Conservation (phyloP, 768 basidiomycete genomes). For the Serpula lacrymans region DNA sequence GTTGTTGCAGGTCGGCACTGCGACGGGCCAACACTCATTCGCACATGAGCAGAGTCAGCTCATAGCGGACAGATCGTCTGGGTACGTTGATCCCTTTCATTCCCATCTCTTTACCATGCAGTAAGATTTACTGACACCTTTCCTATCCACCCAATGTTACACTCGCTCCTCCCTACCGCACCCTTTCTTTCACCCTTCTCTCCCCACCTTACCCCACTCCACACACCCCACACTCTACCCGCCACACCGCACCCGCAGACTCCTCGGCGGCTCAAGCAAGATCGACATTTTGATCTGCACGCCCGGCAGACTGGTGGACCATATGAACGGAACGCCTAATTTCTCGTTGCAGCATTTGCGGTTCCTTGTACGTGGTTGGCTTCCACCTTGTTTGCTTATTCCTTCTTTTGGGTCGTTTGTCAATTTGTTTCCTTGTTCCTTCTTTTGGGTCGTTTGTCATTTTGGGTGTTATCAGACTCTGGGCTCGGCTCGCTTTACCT, state of each 20-base stretch:
- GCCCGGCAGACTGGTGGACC: conserved; percentile 93
- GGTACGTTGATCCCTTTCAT: conserved; percentile 37
- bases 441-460: not conserved
- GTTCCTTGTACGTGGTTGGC: conserved; percentile 65
- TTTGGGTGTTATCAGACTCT: no score
- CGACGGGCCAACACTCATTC: conserved; percentile 94
- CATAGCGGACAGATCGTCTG: conserved; percentile 52
- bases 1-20: conserved; percentile 71
- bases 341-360: conserved; percentile 93
- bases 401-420: not conserved
- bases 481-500: no score
- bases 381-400: not conserved
- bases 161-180: no score
- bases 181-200: no score
- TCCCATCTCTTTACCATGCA: no score
- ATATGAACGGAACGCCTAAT: conserved; percentile 81
- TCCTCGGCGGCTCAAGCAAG: conserved; percentile 84
- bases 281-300: conserved; percentile 95
- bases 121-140: no score
- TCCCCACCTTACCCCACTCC: not conserved
- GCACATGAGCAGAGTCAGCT: conserved; percentile 84
- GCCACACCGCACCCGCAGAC: conserved; percentile 35
- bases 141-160: no score
- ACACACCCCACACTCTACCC: not conserved
- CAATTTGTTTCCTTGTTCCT: not conserved